These are phyloP conservation scores for Fragosphaeria purpurea DNA, from an alignment of 2,329 filamentous ascomycete genomes.

Conservation along the genomic window DNA sequence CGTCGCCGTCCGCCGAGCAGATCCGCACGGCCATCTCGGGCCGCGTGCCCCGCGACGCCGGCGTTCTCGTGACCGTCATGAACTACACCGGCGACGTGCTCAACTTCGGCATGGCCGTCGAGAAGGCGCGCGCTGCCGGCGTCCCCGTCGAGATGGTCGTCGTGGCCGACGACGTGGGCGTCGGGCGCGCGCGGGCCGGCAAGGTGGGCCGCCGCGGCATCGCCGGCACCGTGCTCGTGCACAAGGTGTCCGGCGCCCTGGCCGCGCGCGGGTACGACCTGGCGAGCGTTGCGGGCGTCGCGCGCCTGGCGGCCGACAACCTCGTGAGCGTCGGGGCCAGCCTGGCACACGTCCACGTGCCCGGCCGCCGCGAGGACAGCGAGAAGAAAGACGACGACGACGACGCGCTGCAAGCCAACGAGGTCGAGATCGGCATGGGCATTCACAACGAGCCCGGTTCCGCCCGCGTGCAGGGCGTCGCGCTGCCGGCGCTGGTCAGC, in stretches of 20 bases:
- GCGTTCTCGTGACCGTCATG: slow-evolving; percentile 86
- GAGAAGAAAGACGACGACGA: slow-evolving; percentile 28
- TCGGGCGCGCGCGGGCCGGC: slow-evolving; percentile 70
- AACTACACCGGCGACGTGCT: slow-evolving; percentile 88
- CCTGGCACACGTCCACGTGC: slow-evolving; percentile 86
- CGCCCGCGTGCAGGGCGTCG: slow-evolving; percentile 37
- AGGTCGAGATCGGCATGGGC: slow-evolving; percentile 64
- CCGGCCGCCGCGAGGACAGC: slow-evolving; percentile 54
- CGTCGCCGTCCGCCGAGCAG: slow-evolving; percentile 67
- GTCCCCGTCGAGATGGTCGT: slow-evolving; percentile 78
- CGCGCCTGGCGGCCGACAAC: slow-evolving; percentile 62
- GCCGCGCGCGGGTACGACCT: slow-evolving; percentile 60
- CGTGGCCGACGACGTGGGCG: slow-evolving; percentile 84
- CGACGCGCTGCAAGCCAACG: slow-evolving; percentile 42
- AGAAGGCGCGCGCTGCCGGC: slow-evolving; percentile 77
- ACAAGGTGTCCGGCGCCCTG: slow-evolving; percentile 79
- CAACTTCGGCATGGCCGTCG: slow-evolving; percentile 88
- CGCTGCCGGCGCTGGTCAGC: slow-evolving; percentile 43
- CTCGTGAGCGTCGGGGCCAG: slow-evolving; percentile 78
- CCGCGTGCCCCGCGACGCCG: slow-evolving; percentile 48
- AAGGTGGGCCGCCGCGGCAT: slow-evolving; percentile 89
- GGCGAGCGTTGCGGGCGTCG: slow-evolving; percentile 62
- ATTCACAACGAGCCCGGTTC: slow-evolving; percentile 64
- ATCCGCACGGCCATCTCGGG: slow-evolving; percentile 65
- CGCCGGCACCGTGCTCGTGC: slow-evolving; percentile 81